Conservation (phyloP, 176 grass and related monocot species). For the Paspalum vaginatum region DNA sequence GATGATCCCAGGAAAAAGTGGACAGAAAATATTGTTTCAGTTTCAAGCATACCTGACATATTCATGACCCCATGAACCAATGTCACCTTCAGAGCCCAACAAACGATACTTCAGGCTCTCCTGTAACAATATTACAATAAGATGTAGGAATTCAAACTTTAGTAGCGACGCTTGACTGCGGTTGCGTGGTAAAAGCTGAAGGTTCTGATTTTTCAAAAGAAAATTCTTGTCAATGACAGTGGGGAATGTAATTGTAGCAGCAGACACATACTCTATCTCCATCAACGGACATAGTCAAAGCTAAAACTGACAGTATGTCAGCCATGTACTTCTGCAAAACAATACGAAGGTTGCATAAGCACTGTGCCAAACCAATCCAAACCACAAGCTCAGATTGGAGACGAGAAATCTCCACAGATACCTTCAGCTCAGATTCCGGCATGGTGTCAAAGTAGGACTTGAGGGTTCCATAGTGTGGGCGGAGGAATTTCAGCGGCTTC, state of each 20-base stretch:
- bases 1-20: neutral
- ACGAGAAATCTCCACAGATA: conserved; percentile 15
- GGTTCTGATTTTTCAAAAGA: neutral
- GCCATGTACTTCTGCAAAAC: conserved; percentile 80
- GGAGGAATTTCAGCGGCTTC: conserved; percentile 92
- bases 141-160: neutral
- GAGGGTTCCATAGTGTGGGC: conserved; percentile 87
- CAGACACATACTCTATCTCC: conserved; percentile 79
- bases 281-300: conserved; percentile 90
- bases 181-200: conserved; percentile 16
- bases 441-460: conserved; percentile 78
- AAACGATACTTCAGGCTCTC: conserved; percentile 88
- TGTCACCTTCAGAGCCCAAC: conserved; percentile 89
- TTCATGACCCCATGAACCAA: conserved; percentile 98
- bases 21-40: neutral
- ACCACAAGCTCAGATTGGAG: neutral
- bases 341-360: conserved; percentile 19
- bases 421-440: conserved; percentile 84
- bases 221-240: neutral
- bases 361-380: neutral
- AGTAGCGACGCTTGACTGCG: neutral
- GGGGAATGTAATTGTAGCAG: neutral
- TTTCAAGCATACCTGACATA: conserved; percentile 74
- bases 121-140: conserved; percentile 56
- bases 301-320: conserved; percentile 85